Evolutionary conservation across 495 filamentous ascomycete species (phyloP).

Genomic region (Hamigera avellanea): DNA sequence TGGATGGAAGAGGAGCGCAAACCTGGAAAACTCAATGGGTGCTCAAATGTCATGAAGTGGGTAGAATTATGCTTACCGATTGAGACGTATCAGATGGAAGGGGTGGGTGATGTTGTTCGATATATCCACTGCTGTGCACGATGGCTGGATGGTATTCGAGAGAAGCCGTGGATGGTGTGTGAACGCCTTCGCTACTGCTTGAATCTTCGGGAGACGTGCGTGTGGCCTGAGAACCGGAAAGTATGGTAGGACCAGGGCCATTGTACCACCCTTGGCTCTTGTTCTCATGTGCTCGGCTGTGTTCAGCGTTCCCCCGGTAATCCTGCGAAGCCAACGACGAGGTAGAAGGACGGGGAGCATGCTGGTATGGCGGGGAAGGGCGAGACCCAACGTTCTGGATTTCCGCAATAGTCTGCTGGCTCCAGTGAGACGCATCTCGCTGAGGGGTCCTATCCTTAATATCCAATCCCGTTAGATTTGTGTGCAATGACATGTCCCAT

Average conservation of each 20-base stretch:
- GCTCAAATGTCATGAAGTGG: not conserved
- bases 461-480: slow-evolving; percentile 61
- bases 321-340: not conserved
- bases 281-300: slow-evolving; percentile 39
- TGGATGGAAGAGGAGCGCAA: slow-evolving; percentile 24
- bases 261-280: slow-evolving; percentile 64
- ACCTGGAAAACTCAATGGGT: slow-evolving; percentile 25
- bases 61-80: slow-evolving; percentile 22
- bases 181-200: slow-evolving; percentile 58
- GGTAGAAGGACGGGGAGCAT: slow-evolving; percentile 9
- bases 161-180: slow-evolving; percentile 50
- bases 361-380: slow-evolving; percentile 32
- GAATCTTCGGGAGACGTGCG: slow-evolving; percentile 62
- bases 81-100: slow-evolving; percentile 30
- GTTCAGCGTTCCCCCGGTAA: slow-evolving; percentile 4
- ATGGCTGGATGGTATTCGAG: slow-evolving; percentile 55
- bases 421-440: slow-evolving; percentile 42
- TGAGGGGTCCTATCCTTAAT: slow-evolving; percentile 44
- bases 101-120: slow-evolving; percentile 40
- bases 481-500: slow-evolving; percentile 70
- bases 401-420: slow-evolving; percentile 37
- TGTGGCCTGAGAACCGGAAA: slow-evolving; percentile 23
- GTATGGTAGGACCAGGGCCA: slow-evolving; percentile 32
- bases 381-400: slow-evolving; percentile 30
- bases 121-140: slow-evolving; percentile 49